Percentiles rank a stretch among this genome's conserved stretches.
These are phyloP conservation scores for Steccherinum ochraceum DNA, from an alignment of 768 basidiomycete genomes.

Conservation along the genomic window DNA sequence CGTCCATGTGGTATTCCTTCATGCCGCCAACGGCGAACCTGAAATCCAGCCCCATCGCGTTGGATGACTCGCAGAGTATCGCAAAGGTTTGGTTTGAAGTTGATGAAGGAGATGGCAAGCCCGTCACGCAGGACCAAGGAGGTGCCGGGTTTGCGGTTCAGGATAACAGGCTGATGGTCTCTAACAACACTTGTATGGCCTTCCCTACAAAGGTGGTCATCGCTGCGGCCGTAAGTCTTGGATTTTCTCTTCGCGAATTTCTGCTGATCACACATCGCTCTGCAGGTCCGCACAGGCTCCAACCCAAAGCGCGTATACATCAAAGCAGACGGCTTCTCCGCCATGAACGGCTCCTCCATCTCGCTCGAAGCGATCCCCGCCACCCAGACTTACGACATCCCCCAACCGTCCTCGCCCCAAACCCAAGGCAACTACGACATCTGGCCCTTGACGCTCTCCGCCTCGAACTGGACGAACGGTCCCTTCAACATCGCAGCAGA, in stretches of 20 bases:
- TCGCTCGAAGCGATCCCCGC: background rate
- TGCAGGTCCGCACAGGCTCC: background rate
- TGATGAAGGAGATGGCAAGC: conserved; percentile 23
- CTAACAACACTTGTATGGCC: background rate
- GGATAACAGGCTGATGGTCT: background rate
- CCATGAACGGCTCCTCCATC: background rate
- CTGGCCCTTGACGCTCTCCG: background rate
- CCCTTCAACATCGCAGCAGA: background rate
- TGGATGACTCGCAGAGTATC: conserved; percentile 34
- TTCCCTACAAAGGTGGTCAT: background rate
- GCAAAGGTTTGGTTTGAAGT: conserved; percentile 46
- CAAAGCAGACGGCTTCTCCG: background rate
- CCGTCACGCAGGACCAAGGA: background rate
- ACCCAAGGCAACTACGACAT: background rate
- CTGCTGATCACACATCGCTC: too few species aligned
- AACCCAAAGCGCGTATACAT: background rate
- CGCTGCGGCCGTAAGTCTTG: background rate
- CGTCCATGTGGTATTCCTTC: conserved; percentile 38
- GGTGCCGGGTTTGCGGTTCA: background rate
- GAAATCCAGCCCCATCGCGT: background rate
- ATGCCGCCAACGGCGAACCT: conserved; percentile 22
- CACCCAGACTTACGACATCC: background rate
- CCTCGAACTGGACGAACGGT: background rate
- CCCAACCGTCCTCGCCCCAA: too few species aligned
- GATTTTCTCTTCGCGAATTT: background rate